Base-by-base conservation (phyloP, 1,139 yeast genomes). In the Cylindricascospora bacillispora region DNA sequence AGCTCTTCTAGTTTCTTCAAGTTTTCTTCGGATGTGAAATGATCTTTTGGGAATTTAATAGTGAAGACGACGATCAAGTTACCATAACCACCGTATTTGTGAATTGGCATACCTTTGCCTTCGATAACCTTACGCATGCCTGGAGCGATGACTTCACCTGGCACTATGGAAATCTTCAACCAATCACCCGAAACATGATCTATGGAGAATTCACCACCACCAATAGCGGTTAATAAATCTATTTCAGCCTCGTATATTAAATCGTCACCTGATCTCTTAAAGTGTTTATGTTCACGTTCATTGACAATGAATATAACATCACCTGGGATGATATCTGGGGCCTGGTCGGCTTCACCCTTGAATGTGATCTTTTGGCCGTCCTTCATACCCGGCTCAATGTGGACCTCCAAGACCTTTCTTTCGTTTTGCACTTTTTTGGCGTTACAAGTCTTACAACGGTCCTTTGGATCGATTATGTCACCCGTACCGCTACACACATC, bases 341-440 rank as follows among this genome's bases (percentile, higher is more conserved):
- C 93, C 60, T 89, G 95, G 60, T 92, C 98, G 52, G 97, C 97
- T 65, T 86, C 95, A 43, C 95, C 97, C 47, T 74, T 68, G 65
- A 86, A 89, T 4, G 76, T 83, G 49, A 92, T 71, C 60, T 76
- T 76, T 63, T 86, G 95, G 35, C 95, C 95, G 52, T 85, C 81
- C 53, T 69, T 77, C 97, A 89, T 89, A 65, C 99, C 99, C 49
- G 93, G 93, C 56, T 85, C 95, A 52, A 89, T 72, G 60, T 86
- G 83, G 36, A 89, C 97, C 62, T 86, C 92, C 53, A 89, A 66
- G 40, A 89, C 78, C 68, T 89, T 89, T 65, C 94, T 77, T 65
- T 89, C 97, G 43, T 70, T 69, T 41, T 65, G 64, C 31, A 86
- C 77, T 69, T 86, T 89, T 65, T 82, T 80, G 64, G 97, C 99